Evolutionary conservation across 805 yeast genomes (phyloP), one percentile per base, ranked within the genome.

Genomic region (Metschnikowia arizonensis): DNA sequence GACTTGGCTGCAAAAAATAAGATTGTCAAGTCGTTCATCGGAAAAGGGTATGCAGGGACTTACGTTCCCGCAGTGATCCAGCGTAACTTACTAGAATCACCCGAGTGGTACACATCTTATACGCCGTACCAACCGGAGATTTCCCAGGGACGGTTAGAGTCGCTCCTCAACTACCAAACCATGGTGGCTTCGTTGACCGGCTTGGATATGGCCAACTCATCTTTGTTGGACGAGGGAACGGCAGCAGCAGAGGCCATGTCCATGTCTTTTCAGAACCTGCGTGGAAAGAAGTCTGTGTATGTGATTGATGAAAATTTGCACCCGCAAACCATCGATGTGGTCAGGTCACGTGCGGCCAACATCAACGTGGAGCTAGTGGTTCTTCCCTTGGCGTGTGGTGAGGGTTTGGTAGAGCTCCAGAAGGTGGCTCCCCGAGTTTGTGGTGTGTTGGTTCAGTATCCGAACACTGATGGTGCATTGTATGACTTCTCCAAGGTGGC

Each of bases 121-220:
- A 93, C 99, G 19, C 99, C 99, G 29, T 93, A 93, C 65, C 99
- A 93, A 70, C 97, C 99, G 0, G 99, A 93, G 65, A 90, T 93
- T 47, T 85, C 97, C 1, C 99, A 93, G 68, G 99, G 99, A 44
- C 81, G 99, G 57, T 76, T 93, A 57, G 96, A 91, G 68, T 81
- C 93, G 18, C 72, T 93, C 50, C 72, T 93, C 50, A 93, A 93
- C 66, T 93, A 78, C 69, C 99, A 93, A 69, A 93, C 99, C n/a
- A 74, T 91, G 59, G 75, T 93, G 12, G 68, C 89, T 24, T 96
- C 93, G 49, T 75, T 93, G 53, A 93, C 99, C 0, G 99, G 98
- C 1, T 74, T 93, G 68, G 85, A 88, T n/a, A 81, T 93, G 57
- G 90, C 98, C 41, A 93, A 93, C 63, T 95, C 97, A 1, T 91